These are phyloP conservation scores for Calonectria hawksworthii DNA, from an alignment of 2,329 filamentous ascomycete species.

Conservation along the genomic window DNA sequence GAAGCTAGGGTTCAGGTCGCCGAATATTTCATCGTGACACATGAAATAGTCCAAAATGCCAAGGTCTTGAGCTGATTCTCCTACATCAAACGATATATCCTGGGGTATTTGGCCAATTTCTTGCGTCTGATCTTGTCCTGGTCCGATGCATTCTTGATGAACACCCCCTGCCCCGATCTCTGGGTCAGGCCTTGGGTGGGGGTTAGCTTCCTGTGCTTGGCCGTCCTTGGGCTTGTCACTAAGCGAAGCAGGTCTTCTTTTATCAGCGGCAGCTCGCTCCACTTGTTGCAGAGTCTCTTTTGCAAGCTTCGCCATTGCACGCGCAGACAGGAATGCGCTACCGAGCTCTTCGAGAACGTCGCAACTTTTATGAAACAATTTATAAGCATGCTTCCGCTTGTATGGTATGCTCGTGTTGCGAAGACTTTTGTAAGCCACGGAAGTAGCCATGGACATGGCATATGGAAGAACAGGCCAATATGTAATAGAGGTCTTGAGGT, in stretches of 20 bases:
- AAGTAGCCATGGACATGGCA: slow-evolving; percentile 16
- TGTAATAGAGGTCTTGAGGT: neutral
- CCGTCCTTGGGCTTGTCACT: too few relatives aligned
- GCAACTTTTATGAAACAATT: slow-evolving; percentile 11
- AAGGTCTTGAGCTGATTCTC: neutral
- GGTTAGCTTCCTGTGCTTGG: neutral
- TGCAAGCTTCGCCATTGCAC: neutral
- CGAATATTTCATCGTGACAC: slow-evolving; percentile 3
- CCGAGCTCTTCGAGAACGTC: slow-evolving; percentile 3
- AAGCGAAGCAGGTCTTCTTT: neutral
- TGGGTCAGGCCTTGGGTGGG: neutral
- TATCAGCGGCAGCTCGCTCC: neutral
- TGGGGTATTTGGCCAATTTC: neutral
- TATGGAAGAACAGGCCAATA: slow-evolving; percentile 15
- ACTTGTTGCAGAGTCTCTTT: slow-evolving; percentile 14
- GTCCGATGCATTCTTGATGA: neutral
- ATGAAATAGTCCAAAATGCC: neutral
- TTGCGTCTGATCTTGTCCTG: neutral
- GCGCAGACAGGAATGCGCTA: slow-evolving; percentile 11
- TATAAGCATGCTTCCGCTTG: slow-evolving; percentile 12
- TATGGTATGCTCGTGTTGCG: slow-evolving; percentile 15
- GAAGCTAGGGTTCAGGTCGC: neutral
- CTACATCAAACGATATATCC: neutral
- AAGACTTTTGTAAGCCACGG: slow-evolving; percentile 16
- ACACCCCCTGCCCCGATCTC: too few relatives aligned